These are phyloP conservation scores for Flaveria linearis DNA, from an alignment of 129 eudicot species.

Conservation along the genomic window DNA sequence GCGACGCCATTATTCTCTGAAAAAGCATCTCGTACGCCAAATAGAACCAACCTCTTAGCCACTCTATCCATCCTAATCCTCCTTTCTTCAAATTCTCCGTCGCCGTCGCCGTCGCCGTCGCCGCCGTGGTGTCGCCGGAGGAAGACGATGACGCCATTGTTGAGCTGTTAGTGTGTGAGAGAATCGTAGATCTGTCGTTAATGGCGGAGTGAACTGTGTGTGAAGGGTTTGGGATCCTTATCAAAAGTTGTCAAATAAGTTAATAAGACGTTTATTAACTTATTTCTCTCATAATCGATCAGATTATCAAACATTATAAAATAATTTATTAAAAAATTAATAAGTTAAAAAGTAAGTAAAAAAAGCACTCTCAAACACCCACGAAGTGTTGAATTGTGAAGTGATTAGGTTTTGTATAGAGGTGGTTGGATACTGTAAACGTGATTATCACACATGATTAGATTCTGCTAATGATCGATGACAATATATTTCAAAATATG, in stretches of 20 bases:
- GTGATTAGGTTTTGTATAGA: constrained; percentile 4
- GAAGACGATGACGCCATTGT: constrained; percentile 36
- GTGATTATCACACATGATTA: constrained; percentile 11
- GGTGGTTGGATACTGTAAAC: not conserved
- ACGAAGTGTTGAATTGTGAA: not conserved
- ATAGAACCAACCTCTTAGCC: constrained; percentile 74
- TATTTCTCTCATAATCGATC: too few relatives aligned
- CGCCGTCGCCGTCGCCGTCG: not conserved
- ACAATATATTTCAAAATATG: too few relatives aligned
- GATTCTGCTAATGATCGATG: not conserved
- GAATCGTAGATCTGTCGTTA: constrained; percentile 34
- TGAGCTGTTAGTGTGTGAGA: not conserved
- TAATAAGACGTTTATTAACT: too few relatives aligned
- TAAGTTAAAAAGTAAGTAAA: too few relatives aligned
- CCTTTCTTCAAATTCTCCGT: constrained; percentile 34
- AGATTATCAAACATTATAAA: too few relatives aligned
- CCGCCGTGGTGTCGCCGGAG: constrained; percentile 6
- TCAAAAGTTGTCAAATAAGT: too few relatives aligned
- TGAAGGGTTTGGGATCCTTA: too few relatives aligned
- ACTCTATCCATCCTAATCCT: constrained; percentile 80
- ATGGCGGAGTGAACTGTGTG: not conserved
- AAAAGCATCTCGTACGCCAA: constrained; percentile 71
- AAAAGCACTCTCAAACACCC: too few relatives aligned
- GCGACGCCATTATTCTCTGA: constrained; percentile 76
- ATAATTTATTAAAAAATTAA: too few relatives aligned